Percentiles rank a stretch among this genome's conserved stretches.
phyloP scores from a whole-genome alignment of 164 flowering plant species.

The Vitis rupestris region DNA sequence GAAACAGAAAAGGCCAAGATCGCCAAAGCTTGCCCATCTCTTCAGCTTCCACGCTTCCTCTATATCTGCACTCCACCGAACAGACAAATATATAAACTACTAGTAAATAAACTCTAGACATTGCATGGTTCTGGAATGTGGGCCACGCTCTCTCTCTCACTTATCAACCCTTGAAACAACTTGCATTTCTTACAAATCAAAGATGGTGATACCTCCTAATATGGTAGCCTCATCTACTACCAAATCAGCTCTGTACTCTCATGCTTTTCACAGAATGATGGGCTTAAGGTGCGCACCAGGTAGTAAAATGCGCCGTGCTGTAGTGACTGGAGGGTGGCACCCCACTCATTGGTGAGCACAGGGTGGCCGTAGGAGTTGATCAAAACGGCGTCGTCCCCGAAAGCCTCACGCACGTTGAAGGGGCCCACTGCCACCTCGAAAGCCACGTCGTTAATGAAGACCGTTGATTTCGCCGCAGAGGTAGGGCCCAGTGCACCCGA shows the following conservation, averaged over 20 bases:
- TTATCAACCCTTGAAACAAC: too few species aligned
- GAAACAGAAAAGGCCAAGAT: not conserved
- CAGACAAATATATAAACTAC: slow-evolving; percentile 1
- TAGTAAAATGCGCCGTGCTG: slow-evolving; percentile 77
- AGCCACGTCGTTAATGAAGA: slow-evolving; percentile 80
- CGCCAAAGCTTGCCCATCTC: not conserved
- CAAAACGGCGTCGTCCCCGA: slow-evolving; percentile 78
- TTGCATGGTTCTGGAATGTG: too few species aligned
- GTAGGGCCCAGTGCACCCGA: slow-evolving; percentile 18
- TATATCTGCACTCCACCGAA: slow-evolving; percentile 16
- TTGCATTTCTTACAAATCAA: too few species aligned
- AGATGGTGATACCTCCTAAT: too few species aligned
- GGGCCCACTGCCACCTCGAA: slow-evolving; percentile 66
- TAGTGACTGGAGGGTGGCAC: slow-evolving; percentile 75
- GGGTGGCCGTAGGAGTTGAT: slow-evolving; percentile 78
- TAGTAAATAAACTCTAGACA: slow-evolving; percentile 1
- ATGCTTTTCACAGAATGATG: not conserved
- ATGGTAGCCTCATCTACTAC: too few species aligned
- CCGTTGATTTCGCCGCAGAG: slow-evolving; percentile 52
- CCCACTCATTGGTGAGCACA: slow-evolving; percentile 84
- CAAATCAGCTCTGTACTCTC: too few species aligned
- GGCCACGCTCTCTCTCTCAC: too few species aligned
- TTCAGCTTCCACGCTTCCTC: slow-evolving; percentile 9
- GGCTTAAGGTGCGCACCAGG: slow-evolving; percentile 24
- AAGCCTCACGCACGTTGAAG: slow-evolving; percentile 74